A percentile compares a stretch with the other conserved stretches of the same genome.
These are phyloP conservation scores for Phlegmacium glaucopus DNA, from an alignment of 768 basidiomycete genomes.

Conservation along the genomic window DNA sequence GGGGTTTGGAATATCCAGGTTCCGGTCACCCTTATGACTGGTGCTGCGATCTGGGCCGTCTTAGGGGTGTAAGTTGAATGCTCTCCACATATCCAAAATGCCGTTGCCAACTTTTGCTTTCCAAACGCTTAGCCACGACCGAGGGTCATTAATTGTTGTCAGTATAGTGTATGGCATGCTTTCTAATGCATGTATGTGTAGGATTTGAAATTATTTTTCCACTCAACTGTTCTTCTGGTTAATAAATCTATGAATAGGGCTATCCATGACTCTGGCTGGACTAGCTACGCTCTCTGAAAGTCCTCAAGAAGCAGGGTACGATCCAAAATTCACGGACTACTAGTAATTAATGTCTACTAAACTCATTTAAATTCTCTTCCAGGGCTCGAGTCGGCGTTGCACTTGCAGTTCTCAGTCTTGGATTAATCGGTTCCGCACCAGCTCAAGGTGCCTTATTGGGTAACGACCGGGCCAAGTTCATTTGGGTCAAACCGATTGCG, in stretches of 20 bases:
- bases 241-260: too few relatives aligned
- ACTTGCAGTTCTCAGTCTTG: constrained; percentile 27
- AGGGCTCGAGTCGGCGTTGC: constrained; percentile 33
- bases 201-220: too few relatives aligned
- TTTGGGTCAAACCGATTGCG: constrained; percentile 27
- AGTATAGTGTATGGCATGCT: constrained; percentile 41
- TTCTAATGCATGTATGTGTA: constrained; percentile 37
- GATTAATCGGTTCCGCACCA: constrained; percentile 27
- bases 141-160: constrained; percentile 32
- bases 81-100: background rate
- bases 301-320: constrained; percentile 34
- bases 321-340: background rate
- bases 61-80: constrained; percentile 27
- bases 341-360: too few relatives aligned
- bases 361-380: background rate
- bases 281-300: constrained; percentile 27
- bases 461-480: constrained; percentile 6
- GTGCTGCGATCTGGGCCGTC: constrained; percentile 35
- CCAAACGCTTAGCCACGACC: constrained; percentile 18
- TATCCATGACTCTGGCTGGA: constrained; percentile 30
- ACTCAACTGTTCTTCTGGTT: too few relatives aligned
- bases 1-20: constrained; percentile 33
- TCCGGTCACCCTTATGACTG: constrained; percentile 28
- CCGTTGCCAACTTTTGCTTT: background rate
- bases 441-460: constrained; percentile 32